A percentile compares a stretch with the other conserved stretches of the same genome.
phyloP scores from a whole-genome alignment of 164 flowering plant species.

The Macadamia tetraphylla region DNA sequence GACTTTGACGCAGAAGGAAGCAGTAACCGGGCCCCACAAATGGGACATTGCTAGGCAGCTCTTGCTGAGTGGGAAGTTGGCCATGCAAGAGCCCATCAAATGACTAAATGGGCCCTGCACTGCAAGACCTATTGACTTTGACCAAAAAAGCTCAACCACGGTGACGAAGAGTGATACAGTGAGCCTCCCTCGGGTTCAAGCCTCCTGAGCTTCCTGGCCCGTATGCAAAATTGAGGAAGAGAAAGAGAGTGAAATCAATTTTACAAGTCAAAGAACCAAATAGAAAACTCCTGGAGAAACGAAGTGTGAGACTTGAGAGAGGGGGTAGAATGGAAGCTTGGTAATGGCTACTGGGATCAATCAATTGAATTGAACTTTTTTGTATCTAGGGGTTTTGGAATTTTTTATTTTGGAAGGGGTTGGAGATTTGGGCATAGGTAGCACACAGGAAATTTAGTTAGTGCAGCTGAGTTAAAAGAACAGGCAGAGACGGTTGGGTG shows the following conservation, averaged over 20 bases:
- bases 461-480: no score
- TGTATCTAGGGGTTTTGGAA: no score
- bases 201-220: neutral
- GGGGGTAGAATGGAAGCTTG: no score
- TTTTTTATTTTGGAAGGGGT: no score
- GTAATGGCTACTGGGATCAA: no score
- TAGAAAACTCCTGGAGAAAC: neutral
- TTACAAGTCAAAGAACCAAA: neutral
- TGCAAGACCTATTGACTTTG: neutral
- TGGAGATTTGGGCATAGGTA: no score
- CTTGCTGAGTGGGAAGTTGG: conserved; percentile 44
- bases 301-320: neutral
- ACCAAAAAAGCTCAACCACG: neutral
- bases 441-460: no score
- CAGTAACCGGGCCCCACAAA: no score
- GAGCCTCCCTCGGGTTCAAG: neutral
- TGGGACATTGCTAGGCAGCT: conserved; percentile 2
- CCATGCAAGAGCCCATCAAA: conserved; percentile 43
- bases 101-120: neutral
- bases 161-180: neutral
- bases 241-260: neutral
- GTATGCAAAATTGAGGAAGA: neutral
- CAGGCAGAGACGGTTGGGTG: no score
- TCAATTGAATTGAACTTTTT: no score
- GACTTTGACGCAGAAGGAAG: no score